A percentile compares a stretch with the other conserved stretches of the same genome.
phyloP scores from a whole-genome alignment of 352 stramenopile genomes.

The Pythium myriotylum region DNA sequence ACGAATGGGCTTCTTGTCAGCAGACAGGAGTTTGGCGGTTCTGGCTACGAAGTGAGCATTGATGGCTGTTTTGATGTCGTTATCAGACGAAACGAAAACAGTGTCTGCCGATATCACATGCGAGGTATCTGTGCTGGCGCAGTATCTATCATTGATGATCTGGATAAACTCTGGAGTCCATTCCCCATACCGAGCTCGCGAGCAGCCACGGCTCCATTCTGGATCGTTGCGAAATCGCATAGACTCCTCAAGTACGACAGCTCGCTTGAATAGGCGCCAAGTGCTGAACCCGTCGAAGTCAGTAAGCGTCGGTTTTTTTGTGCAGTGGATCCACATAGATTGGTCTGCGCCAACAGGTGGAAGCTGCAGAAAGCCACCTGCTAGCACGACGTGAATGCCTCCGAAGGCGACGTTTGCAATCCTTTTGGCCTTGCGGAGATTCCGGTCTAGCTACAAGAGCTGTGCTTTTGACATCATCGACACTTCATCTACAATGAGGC shows the following conservation, averaged over 20 bases:
- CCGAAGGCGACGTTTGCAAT: too few relatives aligned
- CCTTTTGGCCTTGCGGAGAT: conserved; percentile 8
- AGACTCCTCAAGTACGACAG: conserved; percentile 17
- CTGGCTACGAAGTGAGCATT: conserved; percentile 1
- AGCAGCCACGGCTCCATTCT: conserved; percentile 30
- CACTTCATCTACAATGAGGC: conserved; percentile 26
- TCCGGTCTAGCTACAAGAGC: conserved; percentile 4
- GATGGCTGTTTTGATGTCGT: background rate
- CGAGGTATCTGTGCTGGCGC: too few relatives aligned
- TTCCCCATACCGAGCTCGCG: conserved; percentile 20
- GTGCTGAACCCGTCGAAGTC: too few relatives aligned
- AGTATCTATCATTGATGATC: too few relatives aligned
- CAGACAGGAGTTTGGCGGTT: background rate
- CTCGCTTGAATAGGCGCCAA: too few relatives aligned
- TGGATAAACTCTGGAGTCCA: conserved; percentile 29
- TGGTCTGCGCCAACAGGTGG: too few relatives aligned
- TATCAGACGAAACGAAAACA: conserved; percentile 7
- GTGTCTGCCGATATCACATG: conserved; percentile 4
- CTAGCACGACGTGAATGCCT: too few relatives aligned
- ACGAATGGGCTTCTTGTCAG: background rate
- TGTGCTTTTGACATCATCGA: conserved; percentile 28
- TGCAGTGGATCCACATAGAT: too few relatives aligned
- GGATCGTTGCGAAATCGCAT: conserved; percentile 33
- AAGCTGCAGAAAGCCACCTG: too few relatives aligned
- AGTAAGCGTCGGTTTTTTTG: too few relatives aligned